Evolutionary conservation across 2,329 filamentous ascomycete species (phyloP), one percentile per base, ranked within the genome.

Genomic region (Seiridium unicorne): DNA sequence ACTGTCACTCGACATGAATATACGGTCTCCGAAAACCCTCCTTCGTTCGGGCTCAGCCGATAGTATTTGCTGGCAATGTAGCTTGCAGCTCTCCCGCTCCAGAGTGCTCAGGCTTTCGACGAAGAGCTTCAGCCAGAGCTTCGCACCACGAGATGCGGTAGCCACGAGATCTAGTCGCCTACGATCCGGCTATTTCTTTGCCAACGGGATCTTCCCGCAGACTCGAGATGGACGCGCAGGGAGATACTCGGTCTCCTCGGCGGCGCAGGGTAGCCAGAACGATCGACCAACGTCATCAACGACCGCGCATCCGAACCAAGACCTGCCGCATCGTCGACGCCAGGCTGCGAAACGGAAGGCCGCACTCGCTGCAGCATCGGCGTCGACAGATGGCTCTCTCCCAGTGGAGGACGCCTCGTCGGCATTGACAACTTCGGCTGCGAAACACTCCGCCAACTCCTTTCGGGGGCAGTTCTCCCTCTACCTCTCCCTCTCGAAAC

Each of bases 401-500:
- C 78, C 81, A 11, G 76, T 77, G 9, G 76, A 80, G 56, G 77
- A 79, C 72, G 81, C 83, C 18, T 88, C 86, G 3, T 82, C 85
- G 4, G 73, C 81, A 13, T 80, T 89, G 31, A 79, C 85, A 44
- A 77, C 77, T 54, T 76, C 75, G 53, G 86, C 81, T 59, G 82
- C 79, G 51, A 75, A 75, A 54, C 81, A 79, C 58, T 84, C 79
- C 7, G 72, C 76, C 6, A 72, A 78, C 64, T 86, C 86, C 13
- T 60, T 84, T 57, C 83, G 84, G 32, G 91, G 93, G 60, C 83
- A 86, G 59, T 72, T 95, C 64, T 91, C 93, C 31, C 88, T 92
- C 36, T 92, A 92, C 69, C 88, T 99, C 64, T 91, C 95, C 34
- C 88, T 99, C 65, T 90, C 93, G n/a, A 99, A 99, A 74, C 95